Evolutionary conservation across 169 alveolate genomes (phyloP).

Genomic region (Plasmodium ovale): DNA sequence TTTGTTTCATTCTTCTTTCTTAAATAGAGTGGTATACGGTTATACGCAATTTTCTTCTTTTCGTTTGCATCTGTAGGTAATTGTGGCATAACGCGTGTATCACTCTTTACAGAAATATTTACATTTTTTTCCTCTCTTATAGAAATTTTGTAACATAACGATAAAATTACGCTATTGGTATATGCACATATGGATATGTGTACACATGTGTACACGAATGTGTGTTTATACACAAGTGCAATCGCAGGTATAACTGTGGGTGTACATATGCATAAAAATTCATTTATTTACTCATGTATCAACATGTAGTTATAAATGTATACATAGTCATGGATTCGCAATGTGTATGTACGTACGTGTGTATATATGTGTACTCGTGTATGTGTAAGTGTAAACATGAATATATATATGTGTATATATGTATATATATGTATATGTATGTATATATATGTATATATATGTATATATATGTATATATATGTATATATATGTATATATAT

Average conservation of each 20-base stretch:
- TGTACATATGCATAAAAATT: too few species aligned
- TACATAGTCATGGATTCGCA: too few species aligned
- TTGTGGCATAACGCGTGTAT: background rate
- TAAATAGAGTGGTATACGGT: background rate
- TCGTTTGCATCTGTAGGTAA: conserved; percentile 16
- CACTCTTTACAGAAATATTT: conserved; percentile 16
- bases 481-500: too few species aligned
- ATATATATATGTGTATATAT: conserved; percentile 6
- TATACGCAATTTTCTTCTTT: background rate
- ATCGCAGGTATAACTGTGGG: too few species aligned
- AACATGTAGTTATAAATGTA: too few species aligned
- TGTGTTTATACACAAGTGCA: too few species aligned
- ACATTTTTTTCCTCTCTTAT: background rate
- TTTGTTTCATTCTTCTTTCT: background rate
- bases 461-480: background rate
- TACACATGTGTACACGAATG: too few species aligned
- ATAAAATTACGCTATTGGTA: background rate
- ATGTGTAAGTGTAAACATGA: too few species aligned
- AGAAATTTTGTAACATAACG: conserved; percentile 1
- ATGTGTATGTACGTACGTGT: too few species aligned
- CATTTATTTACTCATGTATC: too few species aligned
- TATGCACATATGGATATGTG: background rate
- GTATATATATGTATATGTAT: background rate
- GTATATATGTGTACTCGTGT: too few species aligned
- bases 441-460: background rate